Percentiles rank a stretch among this genome's conserved stretches.
Evolutionary conservation across 306 rosid genomes (phyloP).

Genomic region (Castanea mollissima): DNA sequence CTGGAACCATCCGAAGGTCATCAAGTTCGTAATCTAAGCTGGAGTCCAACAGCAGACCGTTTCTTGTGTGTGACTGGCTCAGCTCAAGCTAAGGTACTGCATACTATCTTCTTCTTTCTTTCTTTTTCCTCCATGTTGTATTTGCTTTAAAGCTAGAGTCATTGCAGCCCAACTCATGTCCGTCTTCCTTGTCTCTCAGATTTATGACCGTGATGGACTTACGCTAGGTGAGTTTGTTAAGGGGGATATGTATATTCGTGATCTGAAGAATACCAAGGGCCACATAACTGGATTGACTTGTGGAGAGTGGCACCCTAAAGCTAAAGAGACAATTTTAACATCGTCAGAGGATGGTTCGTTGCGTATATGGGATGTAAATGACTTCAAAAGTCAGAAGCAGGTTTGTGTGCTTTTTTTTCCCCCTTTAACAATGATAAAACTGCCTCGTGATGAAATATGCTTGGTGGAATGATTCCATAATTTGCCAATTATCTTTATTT

Average conservation of each 20-base stretch:
- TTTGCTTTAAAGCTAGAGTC: background rate
- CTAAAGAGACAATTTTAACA: conserved; percentile 80
- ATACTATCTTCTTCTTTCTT: background rate
- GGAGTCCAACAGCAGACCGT: conserved; percentile 93
- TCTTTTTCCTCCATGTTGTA: too few relatives aligned
- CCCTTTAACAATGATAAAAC: background rate
- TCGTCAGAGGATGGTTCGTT: conserved; percentile 96
- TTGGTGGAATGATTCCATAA: conserved; percentile 4
- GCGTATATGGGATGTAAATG: conserved; percentile 95
- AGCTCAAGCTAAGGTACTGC: conserved; percentile 82
- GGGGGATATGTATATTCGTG: conserved; percentile 98
- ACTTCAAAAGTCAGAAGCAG: conserved; percentile 96
- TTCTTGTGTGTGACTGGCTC: conserved; percentile 94
- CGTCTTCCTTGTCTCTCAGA: conserved; percentile 41
- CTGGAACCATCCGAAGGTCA: conserved; percentile 96
- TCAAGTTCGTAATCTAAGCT: conserved; percentile 87
- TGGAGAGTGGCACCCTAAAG: conserved; percentile 92
- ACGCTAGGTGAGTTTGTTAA: conserved; percentile 89
- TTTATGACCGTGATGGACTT: conserved; percentile 97
- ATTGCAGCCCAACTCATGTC: background rate
- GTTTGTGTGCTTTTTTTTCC: conserved; percentile 33
- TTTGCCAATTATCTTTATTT: background rate
- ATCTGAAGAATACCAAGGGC: conserved; percentile 92
- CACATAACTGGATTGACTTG: conserved; percentile 93
- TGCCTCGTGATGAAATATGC: background rate